Evolutionary conservation across 2,329 filamentous ascomycete species (phyloP).

Genomic region (Dothistroma septosporum): DNA sequence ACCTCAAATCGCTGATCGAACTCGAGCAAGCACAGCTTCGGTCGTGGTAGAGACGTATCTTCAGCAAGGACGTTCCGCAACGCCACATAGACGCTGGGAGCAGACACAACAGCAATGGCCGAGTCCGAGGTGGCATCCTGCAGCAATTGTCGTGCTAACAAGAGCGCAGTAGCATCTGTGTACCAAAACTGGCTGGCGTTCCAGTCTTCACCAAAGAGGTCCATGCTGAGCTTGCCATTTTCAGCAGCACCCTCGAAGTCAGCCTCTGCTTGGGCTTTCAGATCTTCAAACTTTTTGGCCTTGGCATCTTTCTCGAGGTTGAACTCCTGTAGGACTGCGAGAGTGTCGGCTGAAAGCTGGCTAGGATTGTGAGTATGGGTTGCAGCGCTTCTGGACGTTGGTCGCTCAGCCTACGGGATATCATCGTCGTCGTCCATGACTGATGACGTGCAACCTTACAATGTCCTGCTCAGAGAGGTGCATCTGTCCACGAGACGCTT

Average conservation of each 20-base stretch:
- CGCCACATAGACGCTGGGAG: slow-evolving; percentile 73
- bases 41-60: slow-evolving; percentile 38
- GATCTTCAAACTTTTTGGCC: slow-evolving; percentile 62
- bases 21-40: slow-evolving; percentile 65
- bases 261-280: slow-evolving; percentile 60
- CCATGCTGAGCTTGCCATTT: slow-evolving; percentile 53
- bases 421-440: slow-evolving; percentile 25
- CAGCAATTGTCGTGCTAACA: slow-evolving; percentile 62
- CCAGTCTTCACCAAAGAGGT: slow-evolving; percentile 75
- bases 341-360: slow-evolving; percentile 60
- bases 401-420: slow-evolving; percentile 17
- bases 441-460: slow-evolving; percentile 2
- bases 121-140: slow-evolving; percentile 53
- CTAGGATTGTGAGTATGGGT: slow-evolving; percentile 38
- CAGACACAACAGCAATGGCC: slow-evolving; percentile 64
- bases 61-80: slow-evolving; percentile 58
- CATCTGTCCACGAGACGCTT: slow-evolving; percentile 3
- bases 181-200: slow-evolving; percentile 73
- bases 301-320: slow-evolving; percentile 67
- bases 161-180: slow-evolving; percentile 63
- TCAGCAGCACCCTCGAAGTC: slow-evolving; percentile 40
- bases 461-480: slow-evolving; percentile 9
- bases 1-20: slow-evolving; percentile 69
- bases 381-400: slow-evolving; percentile 5
- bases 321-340: slow-evolving; percentile 69